Percentiles rank a stretch among this genome's conserved stretches.
Evolutionary conservation across 768 basidiomycete genomes (phyloP).

Genomic region (Coprinopsis cinerea): DNA sequence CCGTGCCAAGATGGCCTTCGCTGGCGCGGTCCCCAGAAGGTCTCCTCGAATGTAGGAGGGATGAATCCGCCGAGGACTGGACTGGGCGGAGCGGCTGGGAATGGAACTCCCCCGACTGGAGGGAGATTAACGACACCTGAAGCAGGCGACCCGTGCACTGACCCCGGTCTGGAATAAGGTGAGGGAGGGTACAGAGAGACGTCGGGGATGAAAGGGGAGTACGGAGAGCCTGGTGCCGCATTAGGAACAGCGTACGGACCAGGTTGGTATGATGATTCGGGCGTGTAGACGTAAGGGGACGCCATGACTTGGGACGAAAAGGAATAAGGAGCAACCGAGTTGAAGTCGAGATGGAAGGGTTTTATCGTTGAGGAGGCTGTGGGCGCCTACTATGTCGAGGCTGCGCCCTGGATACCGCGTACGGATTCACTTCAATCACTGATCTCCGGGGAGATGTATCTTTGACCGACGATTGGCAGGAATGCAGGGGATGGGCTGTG

Average conservation of each 20-base stretch:
- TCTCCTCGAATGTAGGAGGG: no score
- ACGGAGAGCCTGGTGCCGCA: conserved; percentile 15
- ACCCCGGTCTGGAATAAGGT: conserved; percentile 21
- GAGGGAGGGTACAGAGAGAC: conserved; percentile 31
- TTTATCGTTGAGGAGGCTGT: no score
- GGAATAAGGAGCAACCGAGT: no score
- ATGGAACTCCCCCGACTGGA: conserved; percentile 16
- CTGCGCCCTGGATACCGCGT: no score
- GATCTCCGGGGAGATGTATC: no score
- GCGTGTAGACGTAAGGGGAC: conserved; percentile 37
- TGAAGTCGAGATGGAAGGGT: no score
- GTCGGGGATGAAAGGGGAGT: conserved; percentile 34
- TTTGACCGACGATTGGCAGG: no score
- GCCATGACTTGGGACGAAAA: no score
- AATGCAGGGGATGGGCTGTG: no score
- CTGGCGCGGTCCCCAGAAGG: no score
- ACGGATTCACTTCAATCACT: no score
- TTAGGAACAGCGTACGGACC: conserved; percentile 29
- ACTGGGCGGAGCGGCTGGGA: conserved; percentile 9
- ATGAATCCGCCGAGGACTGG: conserved; percentile 17
- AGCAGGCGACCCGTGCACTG: conserved; percentile 20
- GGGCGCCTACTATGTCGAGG: no score
- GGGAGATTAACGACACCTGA: conserved; percentile 12
- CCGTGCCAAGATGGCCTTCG: conserved; percentile 18
- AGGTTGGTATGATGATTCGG: conserved; percentile 27